Base-by-base conservation (phyloP, 1,284 basidiomycete genomes). In the Moesziomyces parantarcticus region DNA sequence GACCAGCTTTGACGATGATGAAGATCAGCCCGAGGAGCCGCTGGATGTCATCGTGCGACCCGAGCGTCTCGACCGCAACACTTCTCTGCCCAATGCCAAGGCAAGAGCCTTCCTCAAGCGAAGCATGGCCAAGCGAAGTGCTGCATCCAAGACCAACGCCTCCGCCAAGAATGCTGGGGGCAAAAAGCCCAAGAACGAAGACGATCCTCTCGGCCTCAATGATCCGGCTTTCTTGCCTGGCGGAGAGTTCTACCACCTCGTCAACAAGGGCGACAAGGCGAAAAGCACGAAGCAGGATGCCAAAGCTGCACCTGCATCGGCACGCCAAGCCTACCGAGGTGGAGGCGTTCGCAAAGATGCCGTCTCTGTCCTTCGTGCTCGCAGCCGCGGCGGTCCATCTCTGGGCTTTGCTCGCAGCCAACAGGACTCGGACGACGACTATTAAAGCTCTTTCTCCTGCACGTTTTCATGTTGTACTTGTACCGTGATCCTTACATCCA, bases 161-260 rank as follows among this genome's bases (percentile, higher is more conserved):
- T 48, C 58, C 20, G 20, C 34, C 20, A 58, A 71, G 29, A 32
- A 32, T 20, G 46, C 22, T 16, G 42, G 52, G 1, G 45, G 23
- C 16, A 47, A 50, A 3, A 55, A 62, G 39, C 10, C 41, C 8
- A 58, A 66, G 54, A 56, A 46, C 41, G 49, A 69, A 43, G 75
- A 79, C 59, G 79, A 81, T 55, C 79, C 79, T 14, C 66, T 81
- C 13, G 78, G 78, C 26, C 69, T 81, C 50, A 65, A 77, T 39
- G 79, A 81, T 29, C 79, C 79, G 1, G 79, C 77, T 8, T 80
- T 81, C 43, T 14, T 75, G 40, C 74, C 71, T 2, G 79, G 79
- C 14, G 79, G 79, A 40, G 79, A 81, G 34, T 74, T 74, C 46
- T 74, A 64, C 47, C 66, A 71, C 36, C 39, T 67, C 21, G 40